Evolutionary conservation across 192 early-diverging fungal genomes (phyloP), one percentile per base, ranked within the genome.

Genomic region (Backusella sp.): DNA sequence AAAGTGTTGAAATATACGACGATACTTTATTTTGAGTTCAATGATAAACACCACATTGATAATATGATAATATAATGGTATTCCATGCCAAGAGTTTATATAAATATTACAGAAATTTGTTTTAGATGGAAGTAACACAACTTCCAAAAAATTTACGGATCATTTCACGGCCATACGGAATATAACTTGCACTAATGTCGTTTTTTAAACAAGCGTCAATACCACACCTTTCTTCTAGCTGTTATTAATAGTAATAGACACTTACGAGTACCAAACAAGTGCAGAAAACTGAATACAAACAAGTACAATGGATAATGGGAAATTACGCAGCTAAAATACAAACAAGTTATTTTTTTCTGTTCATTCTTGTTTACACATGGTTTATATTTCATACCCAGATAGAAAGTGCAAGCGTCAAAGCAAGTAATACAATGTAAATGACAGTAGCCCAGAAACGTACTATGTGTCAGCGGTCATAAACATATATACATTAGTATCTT

Each of bases 221-320:
- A 44, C 3, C 4, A 44, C 49, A 19, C 34, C 44, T 19, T 44
- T 26, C 17, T 37, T 28, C 65, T 12, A 14, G 0, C 37, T 8
- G 0, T 36, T 15, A 19, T 34, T 30, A 66, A 4, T 35, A 68
- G 6, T 65, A 30, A 65, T 32, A 19, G 46, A 53, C 65, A 84
- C 80, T 84, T 85, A 82, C 86, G 80, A 84, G 83, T 93, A 94
- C 92, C 92, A 95, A 70, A 96, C 89, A 72, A 99, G 79, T 3
- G 97, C 97, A 69, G 92, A 84, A 85, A 91, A 97, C 83, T 99
- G 97, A 70, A 93, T 79, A 53, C 97, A 84, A 39, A 91, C 93
- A 52, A 94, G 84, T 49, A 99, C 86, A 35, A 99, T 74, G 70
- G 91, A 94, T 8, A 99, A 83, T 26, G 93, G 75, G n/a, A 88